These are phyloP conservation scores for Benincasa hispida DNA, from an alignment of 306 rosid species.

Conservation along the genomic window DNA sequence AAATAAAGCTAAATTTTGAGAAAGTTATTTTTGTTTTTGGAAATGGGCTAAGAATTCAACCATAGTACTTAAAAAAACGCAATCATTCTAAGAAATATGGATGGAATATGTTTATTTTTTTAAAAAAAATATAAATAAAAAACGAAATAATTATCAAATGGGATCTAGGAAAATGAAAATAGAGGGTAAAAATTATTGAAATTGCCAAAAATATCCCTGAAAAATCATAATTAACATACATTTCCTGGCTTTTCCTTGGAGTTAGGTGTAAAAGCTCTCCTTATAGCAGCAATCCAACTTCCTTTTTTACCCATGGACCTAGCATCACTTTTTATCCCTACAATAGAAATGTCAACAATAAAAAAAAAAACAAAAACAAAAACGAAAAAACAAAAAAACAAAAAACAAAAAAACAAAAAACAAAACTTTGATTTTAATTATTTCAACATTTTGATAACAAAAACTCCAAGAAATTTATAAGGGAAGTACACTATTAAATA, in stretches of 20 bases:
- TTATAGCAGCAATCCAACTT: slow-evolving; percentile 90
- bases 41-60: too few relatives aligned
- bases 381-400: background rate
- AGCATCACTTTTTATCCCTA: slow-evolving; percentile 69
- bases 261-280: slow-evolving; percentile 64
- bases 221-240: slow-evolving; percentile 16
- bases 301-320: slow-evolving; percentile 92
- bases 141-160: too few relatives aligned
- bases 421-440: background rate
- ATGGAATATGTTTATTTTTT: too few relatives aligned
- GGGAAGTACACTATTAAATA: too few relatives aligned
- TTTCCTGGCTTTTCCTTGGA: slow-evolving; percentile 61
- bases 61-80: too few relatives aligned
- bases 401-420: too few relatives aligned
- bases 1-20: too few relatives aligned
- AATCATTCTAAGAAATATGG: too few relatives aligned
- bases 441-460: background rate
- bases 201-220: background rate
- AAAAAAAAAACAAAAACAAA: background rate
- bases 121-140: too few relatives aligned
- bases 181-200: background rate
- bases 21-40: too few relatives aligned
- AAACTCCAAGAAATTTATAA: too few relatives aligned
- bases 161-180: too few relatives aligned
- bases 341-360: background rate